Percentiles rank a stretch among this genome's conserved stretches.
These are phyloP conservation scores for Harringtonia lauricola DNA, from an alignment of 2,329 filamentous ascomycete genomes.

Conservation along the genomic window DNA sequence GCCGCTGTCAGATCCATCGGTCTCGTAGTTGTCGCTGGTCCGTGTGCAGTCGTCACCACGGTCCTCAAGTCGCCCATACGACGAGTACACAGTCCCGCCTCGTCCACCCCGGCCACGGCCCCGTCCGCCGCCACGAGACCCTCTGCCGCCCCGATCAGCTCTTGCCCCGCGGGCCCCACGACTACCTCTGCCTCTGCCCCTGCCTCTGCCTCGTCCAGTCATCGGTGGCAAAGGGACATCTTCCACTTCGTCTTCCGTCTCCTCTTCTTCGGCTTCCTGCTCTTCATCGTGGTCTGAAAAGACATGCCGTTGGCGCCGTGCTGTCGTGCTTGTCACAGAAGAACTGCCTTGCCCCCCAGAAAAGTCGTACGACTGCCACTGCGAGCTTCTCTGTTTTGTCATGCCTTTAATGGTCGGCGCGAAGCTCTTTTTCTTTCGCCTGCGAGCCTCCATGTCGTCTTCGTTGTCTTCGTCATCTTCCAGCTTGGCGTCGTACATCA, in stretches of 20 bases:
- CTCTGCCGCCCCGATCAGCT: conserved; percentile 9
- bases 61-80: conserved; percentile 26
- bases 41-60: conserved; percentile 39
- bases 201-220: conserved; percentile 6
- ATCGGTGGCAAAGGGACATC: background rate
- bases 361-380: conserved; percentile 11
- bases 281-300: background rate
- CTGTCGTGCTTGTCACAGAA: background rate
- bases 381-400: conserved; percentile 11
- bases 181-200: conserved; percentile 3
- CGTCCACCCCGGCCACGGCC: conserved; percentile 1
- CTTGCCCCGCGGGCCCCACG: conserved; percentile 9
- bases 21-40: conserved; percentile 34
- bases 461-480: background rate
- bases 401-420: conserved; percentile 10
- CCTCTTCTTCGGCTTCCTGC: background rate
- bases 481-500: background rate
- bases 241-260: conserved; percentile 2
- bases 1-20: conserved; percentile 35
- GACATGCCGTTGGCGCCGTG: background rate
- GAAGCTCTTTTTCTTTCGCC: background rate
- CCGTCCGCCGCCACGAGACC: conserved; percentile 3
- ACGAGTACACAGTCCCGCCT: conserved; percentile 3
- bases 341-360: background rate
- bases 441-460: background rate